Conservation (phyloP, 495 filamentous ascomycete genomes). For the Penicillium turbatum region DNA sequence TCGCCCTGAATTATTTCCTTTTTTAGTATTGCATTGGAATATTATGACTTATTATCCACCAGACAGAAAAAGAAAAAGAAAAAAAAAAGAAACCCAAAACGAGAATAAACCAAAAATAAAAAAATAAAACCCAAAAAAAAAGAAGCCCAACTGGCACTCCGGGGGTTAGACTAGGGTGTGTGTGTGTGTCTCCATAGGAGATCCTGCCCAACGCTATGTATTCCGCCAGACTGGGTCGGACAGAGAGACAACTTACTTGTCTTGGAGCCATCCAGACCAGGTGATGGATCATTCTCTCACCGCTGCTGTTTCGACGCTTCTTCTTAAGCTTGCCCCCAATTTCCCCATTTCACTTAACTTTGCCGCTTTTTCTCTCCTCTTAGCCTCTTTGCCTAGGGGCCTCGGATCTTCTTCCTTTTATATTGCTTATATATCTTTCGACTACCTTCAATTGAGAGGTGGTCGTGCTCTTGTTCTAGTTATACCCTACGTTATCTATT, state of each 20-base stretch:
- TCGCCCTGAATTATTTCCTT: neutral
- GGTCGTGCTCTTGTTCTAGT: slow-evolving; percentile 1
- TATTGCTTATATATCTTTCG: neutral
- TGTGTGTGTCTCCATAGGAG: slow-evolving; percentile 1
- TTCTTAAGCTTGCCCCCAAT: slow-evolving; percentile 6
- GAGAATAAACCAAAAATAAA: neutral
- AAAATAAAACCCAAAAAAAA: neutral
- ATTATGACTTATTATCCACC: neutral
- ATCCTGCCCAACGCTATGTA: slow-evolving; percentile 26
- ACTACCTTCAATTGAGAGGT: slow-evolving; percentile 8
- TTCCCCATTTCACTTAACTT: neutral
- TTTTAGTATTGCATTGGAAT: neutral
- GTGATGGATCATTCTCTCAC: slow-evolving; percentile 29
- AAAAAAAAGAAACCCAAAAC: neutral
- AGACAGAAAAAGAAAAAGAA: neutral
- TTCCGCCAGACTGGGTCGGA: slow-evolving; percentile 24
- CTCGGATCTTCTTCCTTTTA: slow-evolving; percentile 18
- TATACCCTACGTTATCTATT: slow-evolving; percentile 10
- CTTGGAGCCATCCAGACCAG: slow-evolving; percentile 10
- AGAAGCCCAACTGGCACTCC: slow-evolving; percentile 5
- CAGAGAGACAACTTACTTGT: slow-evolving; percentile 21
- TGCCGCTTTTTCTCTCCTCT: neutral
- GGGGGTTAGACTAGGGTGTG: slow-evolving; percentile 4
- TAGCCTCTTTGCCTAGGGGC: slow-evolving; percentile 5
- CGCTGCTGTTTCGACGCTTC: slow-evolving; percentile 26